Evolutionary conservation across 192 early-diverging fungal genomes (phyloP), one percentile per base, ranked within the genome.

Genomic region (Podochytrium sp.): DNA sequence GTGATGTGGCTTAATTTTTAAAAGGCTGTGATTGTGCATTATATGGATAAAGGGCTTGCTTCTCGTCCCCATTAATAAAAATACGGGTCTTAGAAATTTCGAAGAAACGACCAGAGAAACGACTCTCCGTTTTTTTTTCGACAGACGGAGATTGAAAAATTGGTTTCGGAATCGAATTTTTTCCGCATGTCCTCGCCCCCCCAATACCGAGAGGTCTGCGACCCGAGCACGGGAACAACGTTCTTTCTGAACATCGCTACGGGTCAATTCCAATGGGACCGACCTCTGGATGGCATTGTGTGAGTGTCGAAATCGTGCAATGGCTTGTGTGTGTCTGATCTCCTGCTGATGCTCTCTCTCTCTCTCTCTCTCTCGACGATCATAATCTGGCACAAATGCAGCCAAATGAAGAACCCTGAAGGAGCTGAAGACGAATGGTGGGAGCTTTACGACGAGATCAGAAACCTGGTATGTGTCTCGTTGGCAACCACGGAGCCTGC

Each of bases 351-450:
- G n/a, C n/a, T n/a, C 23, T 6, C 47, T 20, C 0, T 74, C 66
- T 43, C 42, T 27, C 40, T 38, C 47, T 10, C 10, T 32, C 37
- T 63, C 18, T 18, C 47, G 35, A 42, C 33, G 43, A 38, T 25
- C 47, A 25, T 32, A 0, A 3, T n/a, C 56, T 3, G 16, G 1
- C 25, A 16, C 41, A 2, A 35, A 66, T 29, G 23, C 52, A 65
- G 42, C 55, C 51, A 53, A 42, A 34, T 77, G 63, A 80, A 94
- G 92, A 32, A 85, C 89, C 49, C 87, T 88, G 29, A 88, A 79
- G 69, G 87, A 92, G 77, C 90, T 87, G 50, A 85, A 67, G 92
- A 96, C 76, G 97, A 99, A 75, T 99, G 95, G 94, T 99, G 97
- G 97, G 95, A 99, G 84, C 88, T 96, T 33, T 90, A 89, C 73